A percentile compares a stretch with the other conserved stretches of the same genome.
These are phyloP conservation scores for Candida nitratophila DNA, from an alignment of 805 yeast genomes.

Conservation along the genomic window DNA sequence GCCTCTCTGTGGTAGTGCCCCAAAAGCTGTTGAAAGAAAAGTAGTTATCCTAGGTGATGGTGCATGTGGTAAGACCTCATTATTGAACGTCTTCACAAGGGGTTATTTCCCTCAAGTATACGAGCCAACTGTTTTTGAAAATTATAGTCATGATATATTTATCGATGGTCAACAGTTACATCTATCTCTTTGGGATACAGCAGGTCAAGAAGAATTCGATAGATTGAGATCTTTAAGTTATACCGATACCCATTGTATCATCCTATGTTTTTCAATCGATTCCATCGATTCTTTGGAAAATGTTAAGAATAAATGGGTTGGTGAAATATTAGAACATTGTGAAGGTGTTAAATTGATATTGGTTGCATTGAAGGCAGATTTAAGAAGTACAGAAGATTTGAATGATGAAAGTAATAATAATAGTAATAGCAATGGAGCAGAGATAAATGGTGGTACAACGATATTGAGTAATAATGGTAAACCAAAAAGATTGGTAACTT, in stretches of 20 bases:
- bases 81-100: constrained; percentile 89
- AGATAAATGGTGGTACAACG: constrained; percentile 13
- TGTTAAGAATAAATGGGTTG: constrained; percentile 94
- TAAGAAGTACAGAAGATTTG: constrained; percentile 43
- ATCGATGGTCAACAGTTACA: constrained; percentile 92
- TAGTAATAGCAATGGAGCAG: constrained; percentile 15
- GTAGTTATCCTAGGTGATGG: constrained; percentile 96
- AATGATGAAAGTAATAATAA: constrained; percentile 25
- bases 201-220: constrained; percentile 98
- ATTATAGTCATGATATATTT: constrained; percentile 94
- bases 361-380: constrained; percentile 92
- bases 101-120: constrained; percentile 98
- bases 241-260: constrained; percentile 93
- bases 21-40: constrained; percentile 72
- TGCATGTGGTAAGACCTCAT: constrained; percentile 97
- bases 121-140: constrained; percentile 97
- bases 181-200: constrained; percentile 95
- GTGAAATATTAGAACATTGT: constrained; percentile 94
- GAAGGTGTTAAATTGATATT: constrained; percentile 91
- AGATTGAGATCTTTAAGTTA: constrained; percentile 87
- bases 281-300: constrained; percentile 91
- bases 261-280: constrained; percentile 93
- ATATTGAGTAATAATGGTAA: constrained; percentile 20
- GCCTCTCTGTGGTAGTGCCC: constrained; percentile 38
- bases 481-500: constrained; percentile 56